These are phyloP conservation scores for Cadophora gregata DNA, from an alignment of 2,329 filamentous ascomycete genomes.

Conservation along the genomic window DNA sequence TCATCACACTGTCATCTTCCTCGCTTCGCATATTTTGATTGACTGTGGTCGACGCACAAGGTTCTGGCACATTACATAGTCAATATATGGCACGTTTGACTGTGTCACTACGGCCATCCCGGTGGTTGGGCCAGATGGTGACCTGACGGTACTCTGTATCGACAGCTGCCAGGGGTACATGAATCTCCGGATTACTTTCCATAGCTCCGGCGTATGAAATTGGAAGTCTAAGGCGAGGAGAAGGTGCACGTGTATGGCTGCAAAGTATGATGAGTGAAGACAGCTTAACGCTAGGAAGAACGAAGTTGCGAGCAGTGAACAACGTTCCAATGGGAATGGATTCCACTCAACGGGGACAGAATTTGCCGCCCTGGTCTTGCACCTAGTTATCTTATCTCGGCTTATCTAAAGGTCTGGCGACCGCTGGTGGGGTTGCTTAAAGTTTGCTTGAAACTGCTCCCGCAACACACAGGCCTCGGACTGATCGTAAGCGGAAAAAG, in stretches of 20 bases:
- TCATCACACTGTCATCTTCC: neutral
- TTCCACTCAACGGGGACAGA: neutral
- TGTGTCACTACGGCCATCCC: neutral
- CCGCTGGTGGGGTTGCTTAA: neutral
- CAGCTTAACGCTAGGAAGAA: neutral
- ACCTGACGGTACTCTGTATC: neutral
- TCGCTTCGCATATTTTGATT: too few species aligned
- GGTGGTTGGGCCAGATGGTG: constrained; percentile 1
- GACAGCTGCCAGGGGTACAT: neutral
- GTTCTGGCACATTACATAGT: neutral
- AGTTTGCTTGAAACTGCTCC: constrained; percentile 2
- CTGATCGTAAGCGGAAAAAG: neutral
- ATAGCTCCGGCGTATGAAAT: neutral
- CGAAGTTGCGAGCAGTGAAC: neutral
- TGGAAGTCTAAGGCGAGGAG: neutral
- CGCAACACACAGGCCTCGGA: neutral
- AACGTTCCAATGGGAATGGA: neutral
- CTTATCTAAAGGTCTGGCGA: neutral
- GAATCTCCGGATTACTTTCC: neutral
- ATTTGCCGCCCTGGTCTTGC: neutral
- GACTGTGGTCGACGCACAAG: too few species aligned
- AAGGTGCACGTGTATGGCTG: neutral
- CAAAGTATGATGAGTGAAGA: neutral
- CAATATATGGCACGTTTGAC: constrained; percentile 11
- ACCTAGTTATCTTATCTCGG: neutral